A percentile compares a stretch with the other conserved stretches of the same genome.
These are phyloP conservation scores for Jacaranda copaia DNA, from an alignment of 257 asterid species.

Conservation along the genomic window DNA sequence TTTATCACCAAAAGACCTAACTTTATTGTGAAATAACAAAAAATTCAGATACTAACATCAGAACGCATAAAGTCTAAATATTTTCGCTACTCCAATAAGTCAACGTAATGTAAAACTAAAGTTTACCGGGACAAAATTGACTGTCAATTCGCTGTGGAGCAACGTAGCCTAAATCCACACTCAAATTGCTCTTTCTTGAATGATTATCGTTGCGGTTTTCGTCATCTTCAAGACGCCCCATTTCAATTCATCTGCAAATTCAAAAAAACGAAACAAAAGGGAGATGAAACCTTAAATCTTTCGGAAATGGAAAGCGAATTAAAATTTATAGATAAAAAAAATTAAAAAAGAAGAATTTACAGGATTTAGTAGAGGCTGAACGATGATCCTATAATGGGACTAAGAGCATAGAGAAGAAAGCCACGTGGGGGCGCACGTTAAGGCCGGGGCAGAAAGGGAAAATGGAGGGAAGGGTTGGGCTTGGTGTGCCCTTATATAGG, in stretches of 20 bases:
- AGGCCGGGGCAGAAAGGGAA: constrained; percentile 16
- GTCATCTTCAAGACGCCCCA: constrained; percentile 45
- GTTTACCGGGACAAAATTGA: constrained; percentile 56
- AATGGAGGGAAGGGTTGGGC: constrained; percentile 46
- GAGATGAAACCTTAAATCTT: not conserved
- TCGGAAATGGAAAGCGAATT: not conserved
- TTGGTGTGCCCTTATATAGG: not conserved
- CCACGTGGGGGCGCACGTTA: constrained; percentile 15
- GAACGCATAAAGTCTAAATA: not conserved
- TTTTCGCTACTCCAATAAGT: not conserved
- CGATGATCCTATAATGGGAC: constrained; percentile 8
- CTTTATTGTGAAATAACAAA: constrained; percentile 9
- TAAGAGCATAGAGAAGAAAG: constrained; percentile 4
- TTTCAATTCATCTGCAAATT: constrained; percentile 48
- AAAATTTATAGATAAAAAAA: not conserved
- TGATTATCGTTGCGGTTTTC: constrained; percentile 29
- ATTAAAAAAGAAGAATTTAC: not conserved
- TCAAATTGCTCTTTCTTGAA: constrained; percentile 31
- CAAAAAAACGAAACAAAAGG: not conserved
- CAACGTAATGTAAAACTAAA: not conserved
- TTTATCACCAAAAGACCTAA: constrained; percentile 21
- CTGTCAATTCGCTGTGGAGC: constrained; percentile 56
- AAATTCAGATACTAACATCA: not conserved
- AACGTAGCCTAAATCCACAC: constrained; percentile 36
- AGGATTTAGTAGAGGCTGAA: constrained; percentile 19